Evolutionary conservation across 1,284 basidiomycete species (phyloP).

Genomic region (Stereum hirsutum): DNA sequence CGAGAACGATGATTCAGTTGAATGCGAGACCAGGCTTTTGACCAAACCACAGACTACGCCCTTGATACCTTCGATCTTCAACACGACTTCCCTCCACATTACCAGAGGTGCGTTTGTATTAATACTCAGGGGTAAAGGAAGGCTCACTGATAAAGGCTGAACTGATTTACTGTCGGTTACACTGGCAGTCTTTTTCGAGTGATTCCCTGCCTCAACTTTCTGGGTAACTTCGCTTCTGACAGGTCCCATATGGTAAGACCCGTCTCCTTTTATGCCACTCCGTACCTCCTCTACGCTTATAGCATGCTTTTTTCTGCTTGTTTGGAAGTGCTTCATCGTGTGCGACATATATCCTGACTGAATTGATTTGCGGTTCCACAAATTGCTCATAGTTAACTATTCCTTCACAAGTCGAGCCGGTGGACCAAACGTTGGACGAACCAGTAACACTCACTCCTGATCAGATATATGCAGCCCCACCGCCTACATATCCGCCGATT

Average conservation of each 20-base stretch:
- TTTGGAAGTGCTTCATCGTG: too few species aligned
- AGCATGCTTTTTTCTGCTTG: too few species aligned
- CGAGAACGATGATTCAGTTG: neutral
- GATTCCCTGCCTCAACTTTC: slow-evolving; percentile 38
- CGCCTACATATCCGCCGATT: slow-evolving; percentile 46
- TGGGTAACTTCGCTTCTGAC: slow-evolving; percentile 66
- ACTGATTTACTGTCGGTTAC: neutral
- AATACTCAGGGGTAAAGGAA: too few species aligned
- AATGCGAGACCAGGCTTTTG: neutral
- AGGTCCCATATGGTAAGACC: slow-evolving; percentile 64
- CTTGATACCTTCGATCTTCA: slow-evolving; percentile 31
- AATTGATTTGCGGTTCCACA: too few species aligned
- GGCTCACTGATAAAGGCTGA: too few species aligned
- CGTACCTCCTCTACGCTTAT: too few species aligned
- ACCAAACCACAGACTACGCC: slow-evolving; percentile 40
- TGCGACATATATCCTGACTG: neutral
- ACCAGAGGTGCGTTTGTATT: slow-evolving; percentile 44
- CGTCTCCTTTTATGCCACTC: neutral
- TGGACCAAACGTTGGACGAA: too few species aligned
- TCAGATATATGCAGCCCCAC: slow-evolving; percentile 23
- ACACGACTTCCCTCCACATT: slow-evolving; percentile 17
- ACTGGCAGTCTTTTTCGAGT: slow-evolving; percentile 34
- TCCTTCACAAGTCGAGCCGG: neutral
- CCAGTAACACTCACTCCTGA: too few species aligned
- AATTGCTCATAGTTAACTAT: neutral